Conservation (phyloP, 768 basidiomycete genomes). For the Macrolepiota albuminosa region DNA sequence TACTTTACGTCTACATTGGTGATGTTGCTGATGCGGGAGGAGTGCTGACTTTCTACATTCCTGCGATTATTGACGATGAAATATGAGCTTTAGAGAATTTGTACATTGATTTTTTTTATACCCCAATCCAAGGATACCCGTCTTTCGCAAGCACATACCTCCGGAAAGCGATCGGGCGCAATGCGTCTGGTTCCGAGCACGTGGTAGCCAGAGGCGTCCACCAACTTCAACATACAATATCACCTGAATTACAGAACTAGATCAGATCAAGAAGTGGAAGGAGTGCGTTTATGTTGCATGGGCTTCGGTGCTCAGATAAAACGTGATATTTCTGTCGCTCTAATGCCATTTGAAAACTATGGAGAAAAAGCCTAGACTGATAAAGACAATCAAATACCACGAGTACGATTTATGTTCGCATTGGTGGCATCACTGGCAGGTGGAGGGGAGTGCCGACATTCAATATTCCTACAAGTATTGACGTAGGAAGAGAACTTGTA, state of each 20-base stretch:
- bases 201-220: background rate
- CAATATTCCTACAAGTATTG: background rate
- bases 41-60: constrained; percentile 85
- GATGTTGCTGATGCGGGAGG: constrained; percentile 75
- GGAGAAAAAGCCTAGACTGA: too few species aligned
- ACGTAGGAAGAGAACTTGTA: background rate
- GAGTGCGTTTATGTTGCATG: too few species aligned
- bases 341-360: too few species aligned
- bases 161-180: background rate
- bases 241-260: too few species aligned
- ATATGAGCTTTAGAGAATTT: constrained; percentile 8
- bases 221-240: background rate
- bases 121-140: constrained; percentile 1
- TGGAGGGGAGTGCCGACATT: background rate
- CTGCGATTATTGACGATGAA: constrained; percentile 64
- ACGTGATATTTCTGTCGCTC: too few species aligned
- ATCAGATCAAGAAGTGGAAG: too few species aligned
- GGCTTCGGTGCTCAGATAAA: too few species aligned
- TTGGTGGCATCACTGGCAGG: background rate
- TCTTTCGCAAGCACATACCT: too few species aligned
- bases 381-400: too few species aligned
- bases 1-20: constrained; percentile 87
- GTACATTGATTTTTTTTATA: background rate
- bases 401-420: too few species aligned
- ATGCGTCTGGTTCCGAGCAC: background rate